These are phyloP conservation scores for Sporothrix sp. DNA, from an alignment of 2,329 filamentous ascomycete species.

Conservation along the genomic window DNA sequence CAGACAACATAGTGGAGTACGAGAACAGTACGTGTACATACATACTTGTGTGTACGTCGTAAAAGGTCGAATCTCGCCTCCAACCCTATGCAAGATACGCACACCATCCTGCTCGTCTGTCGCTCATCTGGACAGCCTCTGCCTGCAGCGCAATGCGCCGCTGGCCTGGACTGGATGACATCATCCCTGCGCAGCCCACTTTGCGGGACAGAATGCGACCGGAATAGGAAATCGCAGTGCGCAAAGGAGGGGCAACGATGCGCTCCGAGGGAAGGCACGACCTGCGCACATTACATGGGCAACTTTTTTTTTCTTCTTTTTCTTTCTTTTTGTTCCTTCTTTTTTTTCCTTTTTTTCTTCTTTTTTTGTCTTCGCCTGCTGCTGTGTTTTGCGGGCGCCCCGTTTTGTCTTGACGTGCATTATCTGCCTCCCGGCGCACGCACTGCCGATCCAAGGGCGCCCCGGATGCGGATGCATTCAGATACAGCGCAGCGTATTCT, in stretches of 20 bases:
- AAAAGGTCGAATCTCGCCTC: no score
- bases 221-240: conserved; percentile 7
- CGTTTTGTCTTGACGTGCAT: not conserved
- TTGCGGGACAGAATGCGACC: not conserved
- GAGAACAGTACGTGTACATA: no score
- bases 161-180: conserved; percentile 4
- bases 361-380: not conserved
- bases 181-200: conserved; percentile 3
- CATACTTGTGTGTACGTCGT: no score
- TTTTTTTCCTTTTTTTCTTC: not conserved
- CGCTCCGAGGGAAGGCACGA: not conserved
- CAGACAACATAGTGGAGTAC: no score
- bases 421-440: not conserved
- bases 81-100: no score
- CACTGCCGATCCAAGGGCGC: conserved; percentile 5
- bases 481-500: not conserved
- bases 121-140: no score
- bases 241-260: not conserved
- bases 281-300: not conserved
- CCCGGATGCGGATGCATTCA: conserved; percentile 6
- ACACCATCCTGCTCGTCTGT: no score
- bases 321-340: not conserved
- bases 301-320: not conserved
- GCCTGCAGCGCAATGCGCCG: not conserved
- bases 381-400: no score